Percentiles rank a stretch among this genome's conserved stretches.
Evolutionary conservation across 2,329 filamentous ascomycete genomes (phyloP).

Genomic region (Penicillium polonicum): DNA sequence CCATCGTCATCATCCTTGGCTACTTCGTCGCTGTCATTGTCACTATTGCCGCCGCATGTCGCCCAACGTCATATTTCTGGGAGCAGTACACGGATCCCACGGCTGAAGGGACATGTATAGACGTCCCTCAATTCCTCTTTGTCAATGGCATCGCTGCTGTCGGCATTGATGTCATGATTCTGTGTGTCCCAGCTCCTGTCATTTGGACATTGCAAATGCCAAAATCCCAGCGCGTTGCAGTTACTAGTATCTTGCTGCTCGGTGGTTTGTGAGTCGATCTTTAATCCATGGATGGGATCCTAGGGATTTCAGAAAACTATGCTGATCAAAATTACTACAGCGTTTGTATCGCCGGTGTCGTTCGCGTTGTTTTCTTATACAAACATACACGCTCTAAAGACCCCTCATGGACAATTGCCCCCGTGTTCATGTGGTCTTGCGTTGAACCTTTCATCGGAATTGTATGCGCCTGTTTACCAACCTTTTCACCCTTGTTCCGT

Average conservation of each 20-base stretch:
- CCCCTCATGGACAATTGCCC: constrained; percentile 8
- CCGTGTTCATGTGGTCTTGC: constrained; percentile 12
- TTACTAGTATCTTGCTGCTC: constrained; percentile 32
- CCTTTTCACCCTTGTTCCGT: constrained; percentile 6
- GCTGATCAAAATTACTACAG: not conserved
- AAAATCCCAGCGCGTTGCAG: constrained; percentile 26
- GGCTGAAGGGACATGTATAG: constrained; percentile 27
- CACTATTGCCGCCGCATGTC: constrained; percentile 1
- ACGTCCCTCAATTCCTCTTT: constrained; percentile 27
- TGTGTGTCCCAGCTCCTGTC: constrained; percentile 33
- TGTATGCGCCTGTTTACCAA: constrained; percentile 10
- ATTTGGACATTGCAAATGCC: constrained; percentile 31
- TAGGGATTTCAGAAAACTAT: too few species aligned
- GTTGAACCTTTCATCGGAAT: constrained; percentile 13
- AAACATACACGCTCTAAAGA: not conserved
- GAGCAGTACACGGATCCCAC: not conserved
- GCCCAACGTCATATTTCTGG: constrained; percentile 6
- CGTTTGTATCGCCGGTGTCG: constrained; percentile 10
- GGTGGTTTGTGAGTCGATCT: constrained; percentile 31
- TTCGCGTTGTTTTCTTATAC: constrained; percentile 5
- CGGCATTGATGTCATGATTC: constrained; percentile 33
- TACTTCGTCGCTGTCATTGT: constrained; percentile 28
- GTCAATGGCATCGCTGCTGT: constrained; percentile 30
- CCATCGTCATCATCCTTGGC: constrained; percentile 24
- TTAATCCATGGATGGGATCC: too few species aligned